A percentile compares a stretch with the other conserved stretches of the same genome.
Conservation (phyloP, 768 basidiomycete species). For the Suillus variegatus region DNA sequence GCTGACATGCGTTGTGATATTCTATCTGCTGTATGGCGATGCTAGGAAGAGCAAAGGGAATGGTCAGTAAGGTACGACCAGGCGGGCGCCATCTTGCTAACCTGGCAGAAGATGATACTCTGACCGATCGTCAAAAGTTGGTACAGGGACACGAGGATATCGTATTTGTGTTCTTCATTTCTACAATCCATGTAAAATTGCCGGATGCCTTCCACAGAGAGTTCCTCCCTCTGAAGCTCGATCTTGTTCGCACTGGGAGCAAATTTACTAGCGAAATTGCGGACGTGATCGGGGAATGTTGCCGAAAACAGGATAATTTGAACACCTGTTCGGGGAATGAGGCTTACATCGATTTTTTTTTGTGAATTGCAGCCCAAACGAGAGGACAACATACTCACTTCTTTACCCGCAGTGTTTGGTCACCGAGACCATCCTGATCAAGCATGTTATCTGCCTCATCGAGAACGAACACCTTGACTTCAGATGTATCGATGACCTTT, state of each 20-base stretch:
- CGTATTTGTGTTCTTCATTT: slow-evolving; percentile 91
- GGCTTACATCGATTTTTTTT: slow-evolving; percentile 35
- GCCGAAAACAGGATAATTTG: slow-evolving; percentile 98
- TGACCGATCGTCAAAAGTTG: slow-evolving; percentile 92
- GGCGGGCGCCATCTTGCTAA: slow-evolving; percentile 34
- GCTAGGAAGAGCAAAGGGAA: slow-evolving; percentile 41
- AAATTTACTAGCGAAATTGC: slow-evolving; percentile 88
- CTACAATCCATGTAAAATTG: slow-evolving; percentile 98
- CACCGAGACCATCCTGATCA: slow-evolving; percentile 90
- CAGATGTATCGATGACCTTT: slow-evolving; percentile 74
- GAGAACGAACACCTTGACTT: slow-evolving; percentile 90
- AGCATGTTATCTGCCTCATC: slow-evolving; percentile 99
- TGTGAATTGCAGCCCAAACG: slow-evolving; percentile 16
- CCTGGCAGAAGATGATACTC: slow-evolving; percentile 98
- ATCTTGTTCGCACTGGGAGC: slow-evolving; percentile 97
- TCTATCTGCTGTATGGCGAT: slow-evolving; percentile 89
- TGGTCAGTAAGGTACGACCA: slow-evolving; percentile 4
- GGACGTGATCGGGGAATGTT: slow-evolving; percentile 94
- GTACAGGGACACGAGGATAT: slow-evolving; percentile 90
- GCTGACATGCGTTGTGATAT: slow-evolving; percentile 88
- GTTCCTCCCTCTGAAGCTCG: slow-evolving; percentile 89
- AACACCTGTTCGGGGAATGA: slow-evolving; percentile 55
- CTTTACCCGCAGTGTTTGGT: slow-evolving; percentile 91
- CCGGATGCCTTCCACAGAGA: slow-evolving; percentile 90
- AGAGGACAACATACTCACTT: slow-evolving; percentile 56